Evolutionary conservation across 768 basidiomycete genomes (phyloP), one percentile per base, ranked within the genome.

Genomic region (Crepidotus variabilis): DNA sequence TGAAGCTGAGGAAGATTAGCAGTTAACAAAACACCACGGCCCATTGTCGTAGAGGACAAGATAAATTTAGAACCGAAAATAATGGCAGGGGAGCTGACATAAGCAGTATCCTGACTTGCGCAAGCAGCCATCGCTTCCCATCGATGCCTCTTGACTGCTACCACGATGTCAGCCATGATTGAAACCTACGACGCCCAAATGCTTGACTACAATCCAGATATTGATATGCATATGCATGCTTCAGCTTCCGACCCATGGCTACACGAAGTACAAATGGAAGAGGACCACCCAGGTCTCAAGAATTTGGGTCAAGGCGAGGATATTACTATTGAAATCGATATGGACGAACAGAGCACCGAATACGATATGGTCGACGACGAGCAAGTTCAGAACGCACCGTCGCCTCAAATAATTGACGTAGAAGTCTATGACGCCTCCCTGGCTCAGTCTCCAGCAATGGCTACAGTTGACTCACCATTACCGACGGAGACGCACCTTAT

Each of bases 1-100:
- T 98, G 96, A 7, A 99, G 80, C 67, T 97, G 93, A 0, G 97
- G 95, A 8, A 98, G 83, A 67, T 96, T 96, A 14, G 90, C 83
- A 32, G 92, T 88, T 61, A 96, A 81, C 54, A 94, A 80, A 51
- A 88, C 78, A 50, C 90, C 90, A 56, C 91, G 80, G 61, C 76
- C 81, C 72, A 73, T 73, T 47, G 49, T 52, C 20, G 33, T 35
- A 24, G 22, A 28, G 24, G 36, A 39, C 22, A 28, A 49, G 35
- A 46, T 45, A 36, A 51, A 32, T 52, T 54, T 49, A 45, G 24
- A 16, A 13, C 32, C 24, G n/a, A 56, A 39, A 23, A 14, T 52
- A 34, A 23, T 39, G 14, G 22, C 48, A 47, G 47, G 36, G 33
- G 6, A 39, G 18, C 22, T 52, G 52, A 57, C 45, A 58, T 57